A percentile compares a stretch with the other conserved stretches of the same genome.
These are phyloP conservation scores for Epichloe hybrida DNA, from an alignment of 2,329 filamentous ascomycete genomes.

Conservation along the genomic window DNA sequence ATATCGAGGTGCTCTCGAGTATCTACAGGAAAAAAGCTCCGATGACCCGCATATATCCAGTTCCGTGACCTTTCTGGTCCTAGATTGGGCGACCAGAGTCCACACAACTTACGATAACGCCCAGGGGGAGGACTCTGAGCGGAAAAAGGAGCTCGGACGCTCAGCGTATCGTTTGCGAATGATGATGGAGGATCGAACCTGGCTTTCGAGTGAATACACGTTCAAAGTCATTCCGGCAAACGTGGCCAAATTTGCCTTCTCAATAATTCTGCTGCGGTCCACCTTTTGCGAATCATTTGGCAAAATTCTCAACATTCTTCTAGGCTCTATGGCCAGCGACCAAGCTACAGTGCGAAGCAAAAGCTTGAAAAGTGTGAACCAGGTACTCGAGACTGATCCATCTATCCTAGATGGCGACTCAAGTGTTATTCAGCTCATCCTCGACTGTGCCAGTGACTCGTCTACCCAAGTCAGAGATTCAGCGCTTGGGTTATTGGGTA, in stretches of 20 bases:
- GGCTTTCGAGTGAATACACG: constrained; percentile 51
- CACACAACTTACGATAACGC: constrained; percentile 44
- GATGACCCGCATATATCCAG: constrained; percentile 67
- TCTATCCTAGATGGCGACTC: constrained; percentile 72
- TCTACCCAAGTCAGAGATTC: constrained; percentile 88
- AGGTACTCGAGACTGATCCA: constrained; percentile 84
- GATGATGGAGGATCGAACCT: constrained; percentile 59
- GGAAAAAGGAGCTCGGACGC: constrained; percentile 44
- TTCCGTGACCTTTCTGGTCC: constrained; percentile 61
- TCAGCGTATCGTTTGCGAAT: constrained; percentile 52
- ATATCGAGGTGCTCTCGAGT: constrained; percentile 66
- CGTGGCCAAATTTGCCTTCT: constrained; percentile 70
- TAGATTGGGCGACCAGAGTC: constrained; percentile 61
- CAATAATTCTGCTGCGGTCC: constrained; percentile 65
- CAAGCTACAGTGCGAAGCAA: constrained; percentile 87
- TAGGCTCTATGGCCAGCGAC: constrained; percentile 77
- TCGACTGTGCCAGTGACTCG: constrained; percentile 63
- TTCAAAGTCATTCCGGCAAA: constrained; percentile 53
- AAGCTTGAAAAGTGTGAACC: constrained; percentile 79
- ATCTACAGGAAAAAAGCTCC: constrained; percentile 49
- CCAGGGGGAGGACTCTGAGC: constrained; percentile 37
- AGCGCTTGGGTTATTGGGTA: constrained; percentile 73
- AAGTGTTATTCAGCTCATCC: constrained; percentile 62
- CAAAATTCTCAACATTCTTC: constrained; percentile 65
- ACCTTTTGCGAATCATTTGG: constrained; percentile 74